These are phyloP conservation scores for Zea mays DNA, from an alignment of 176 grass and related monocot genomes.

Conservation along the genomic window DNA sequence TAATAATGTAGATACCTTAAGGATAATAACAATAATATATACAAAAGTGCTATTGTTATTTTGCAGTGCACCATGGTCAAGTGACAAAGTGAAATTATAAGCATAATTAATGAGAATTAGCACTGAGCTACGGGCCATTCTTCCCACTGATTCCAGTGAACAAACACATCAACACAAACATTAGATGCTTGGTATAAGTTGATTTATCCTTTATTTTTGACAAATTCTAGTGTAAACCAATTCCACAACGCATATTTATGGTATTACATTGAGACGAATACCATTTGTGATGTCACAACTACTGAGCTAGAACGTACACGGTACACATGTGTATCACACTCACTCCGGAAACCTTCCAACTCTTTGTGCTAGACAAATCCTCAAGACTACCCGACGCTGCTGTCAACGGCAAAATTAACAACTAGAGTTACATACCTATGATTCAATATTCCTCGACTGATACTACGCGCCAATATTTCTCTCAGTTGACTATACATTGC, in stretches of 20 bases:
- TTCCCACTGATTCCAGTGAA: neutral
- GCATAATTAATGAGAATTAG: neutral
- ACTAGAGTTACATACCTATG: neutral
- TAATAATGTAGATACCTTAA: slow-evolving; percentile 83
- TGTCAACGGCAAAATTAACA: too few relatives aligned
- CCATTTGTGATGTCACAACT: neutral
- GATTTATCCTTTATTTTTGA: neutral
- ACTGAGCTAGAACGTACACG: neutral
- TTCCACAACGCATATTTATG: too few relatives aligned
- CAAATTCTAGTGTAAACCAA: neutral
- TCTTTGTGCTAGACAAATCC: neutral
- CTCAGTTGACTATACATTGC: too few relatives aligned
- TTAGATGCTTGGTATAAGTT: neutral
- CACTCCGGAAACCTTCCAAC: neutral
- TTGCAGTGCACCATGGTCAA: neutral
- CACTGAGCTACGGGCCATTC: neutral
- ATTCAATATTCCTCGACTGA: neutral
- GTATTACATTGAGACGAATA: neutral
- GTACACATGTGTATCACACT: neutral
- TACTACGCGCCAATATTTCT: neutral
- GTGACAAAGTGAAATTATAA: neutral
- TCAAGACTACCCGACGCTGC: neutral
- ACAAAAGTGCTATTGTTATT: neutral
- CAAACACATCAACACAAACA: neutral
- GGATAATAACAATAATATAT: neutral